Evolutionary conservation across 805 yeast species (phyloP), one percentile per base, ranked within the genome.

Genomic region (Debaryomyces hansenii): DNA sequence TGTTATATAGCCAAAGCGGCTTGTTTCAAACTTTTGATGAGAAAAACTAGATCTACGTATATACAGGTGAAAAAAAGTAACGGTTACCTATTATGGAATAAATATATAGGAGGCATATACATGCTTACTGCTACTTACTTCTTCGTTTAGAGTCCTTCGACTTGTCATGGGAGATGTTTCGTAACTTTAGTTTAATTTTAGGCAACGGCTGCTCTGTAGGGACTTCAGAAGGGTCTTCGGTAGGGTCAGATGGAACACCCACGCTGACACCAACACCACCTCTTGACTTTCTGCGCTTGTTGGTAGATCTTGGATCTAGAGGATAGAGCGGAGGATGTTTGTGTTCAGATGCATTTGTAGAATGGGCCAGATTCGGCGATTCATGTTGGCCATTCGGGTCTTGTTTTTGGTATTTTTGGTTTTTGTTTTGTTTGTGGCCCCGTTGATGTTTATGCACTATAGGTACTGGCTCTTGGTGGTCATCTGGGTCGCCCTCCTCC

Each of bases 231-330:
- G 20, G 34, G n/a, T 2, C 12, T 4, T 36, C 37, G 7, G 35
- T 4, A 16, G 20, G 34, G 4, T 18, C 24, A 16, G 32, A 20
- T 12, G 28, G 40, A 20, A 35, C 33, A 24, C 28, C 45, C 24
- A 18, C 29, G 32, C 41, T 9, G 27, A 60, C 55, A 36, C 59
- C 54, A 10, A 60, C 55, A 7, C 70, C 64, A 38, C 67, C 62
- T 29, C 72, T 46, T 6, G 68, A 62, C 20, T 59, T 58, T 35
- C 67, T 51, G 41, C 69, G 48, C 39, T 61, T 60, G 46, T 48
- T 37, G 37, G 49, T 52, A 24, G 15, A 15, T 29, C 43, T 44
- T 27, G 40, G 21, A 20, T 43, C 40, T 14, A 21, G 34, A 7
- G 27, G 15, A 10, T 49, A 38, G 6, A 39, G 21, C 3, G 33